Evolutionary conservation across 2,329 filamentous ascomycete species (phyloP), one percentile per base, ranked within the genome.

Genomic region (Aureobasidium uvarum): DNA sequence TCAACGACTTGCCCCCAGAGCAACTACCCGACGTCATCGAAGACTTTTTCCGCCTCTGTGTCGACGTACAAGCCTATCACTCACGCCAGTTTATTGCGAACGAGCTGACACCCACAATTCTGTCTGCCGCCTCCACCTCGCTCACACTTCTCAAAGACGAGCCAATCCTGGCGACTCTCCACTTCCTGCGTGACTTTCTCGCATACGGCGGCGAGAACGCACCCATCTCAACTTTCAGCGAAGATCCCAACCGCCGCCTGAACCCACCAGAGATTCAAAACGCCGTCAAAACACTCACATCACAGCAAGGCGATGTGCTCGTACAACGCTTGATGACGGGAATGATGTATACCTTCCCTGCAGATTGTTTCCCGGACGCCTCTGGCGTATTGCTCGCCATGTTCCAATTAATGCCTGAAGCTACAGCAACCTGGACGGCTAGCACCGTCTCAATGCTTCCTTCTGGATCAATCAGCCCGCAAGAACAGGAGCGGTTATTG

Each of bases 301-400:
- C 83, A 2, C 79, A 82, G 1, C 87, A 92, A 69, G 75, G 95
- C 43, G 88, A 92, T 72, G 80, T 86, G 65, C 82, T 99, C 33
- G 88, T 95, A 8, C 94, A 96, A 77, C 90, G 93, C 69, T 88
- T 96, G 66, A 84, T 99, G 80, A 95, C 93, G 1, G 95, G 95
- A 67, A 96, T 99, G 93, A 98, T 99, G 94, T 97, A 97, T 76
- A 96, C 90, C 0, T 99, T 99, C 79, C 96, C 95, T 0, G 86
- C 91, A 50, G 95, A 98, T 76, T 97, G 93, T 78, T 96, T 98
- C 74, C 89, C 93, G 0, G 95, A 99, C 74, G 93, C 92, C 18
- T 96, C 92, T 56, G 93, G 92, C 5, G 91, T 96, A n/a, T 80
- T 99, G 62, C 86, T 99, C 67, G 88, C 89, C 3, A 83, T 98